A percentile compares a stretch with the other conserved stretches of the same genome.
phyloP scores from a whole-genome alignment of 2,329 filamentous ascomycete species.

The Cadophora luteo-olivacea region DNA sequence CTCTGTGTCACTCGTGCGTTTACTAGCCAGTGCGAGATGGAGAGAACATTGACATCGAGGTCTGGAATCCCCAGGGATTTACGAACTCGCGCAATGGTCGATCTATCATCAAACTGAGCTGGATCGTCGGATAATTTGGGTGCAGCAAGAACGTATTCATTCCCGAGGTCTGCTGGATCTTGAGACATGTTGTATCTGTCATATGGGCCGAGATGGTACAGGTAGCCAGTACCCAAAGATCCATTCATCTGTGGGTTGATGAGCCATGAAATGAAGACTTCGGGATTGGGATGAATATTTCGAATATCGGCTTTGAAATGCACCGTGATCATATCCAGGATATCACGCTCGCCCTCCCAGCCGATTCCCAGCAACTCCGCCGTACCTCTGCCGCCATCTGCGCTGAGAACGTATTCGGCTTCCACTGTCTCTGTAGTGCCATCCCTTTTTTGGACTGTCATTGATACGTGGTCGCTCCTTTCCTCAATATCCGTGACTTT shows the following conservation, averaged over 20 bases:
- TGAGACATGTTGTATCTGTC: constrained; percentile 35
- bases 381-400: constrained; percentile 31
- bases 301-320: constrained; percentile 40
- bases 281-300: constrained; percentile 37
- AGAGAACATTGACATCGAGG: constrained; percentile 33
- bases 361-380: constrained; percentile 30
- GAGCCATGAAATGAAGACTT: background rate
- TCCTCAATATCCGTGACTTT: too few species aligned
- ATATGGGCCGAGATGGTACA: constrained; percentile 19
- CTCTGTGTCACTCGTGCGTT: constrained; percentile 29
- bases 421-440: too few species aligned
- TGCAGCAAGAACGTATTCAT: constrained; percentile 20
- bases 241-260: background rate
- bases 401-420: too few species aligned
- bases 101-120: constrained; percentile 20
- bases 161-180: constrained; percentile 23
- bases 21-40: constrained; percentile 33
- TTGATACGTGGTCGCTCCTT: too few species aligned
- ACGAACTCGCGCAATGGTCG: constrained; percentile 3
- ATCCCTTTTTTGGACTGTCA: too few species aligned
- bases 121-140: constrained; percentile 27
- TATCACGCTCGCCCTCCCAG: constrained; percentile 27
- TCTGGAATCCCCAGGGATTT: constrained; percentile 22
- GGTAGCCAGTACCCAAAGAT: background rate
- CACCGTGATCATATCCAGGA: constrained; percentile 28